A percentile compares a stretch with the other conserved stretches of the same genome.
phyloP scores from a whole-genome alignment of 2,329 filamentous ascomycete genomes.

The Chaetomiaceae sp. region DNA sequence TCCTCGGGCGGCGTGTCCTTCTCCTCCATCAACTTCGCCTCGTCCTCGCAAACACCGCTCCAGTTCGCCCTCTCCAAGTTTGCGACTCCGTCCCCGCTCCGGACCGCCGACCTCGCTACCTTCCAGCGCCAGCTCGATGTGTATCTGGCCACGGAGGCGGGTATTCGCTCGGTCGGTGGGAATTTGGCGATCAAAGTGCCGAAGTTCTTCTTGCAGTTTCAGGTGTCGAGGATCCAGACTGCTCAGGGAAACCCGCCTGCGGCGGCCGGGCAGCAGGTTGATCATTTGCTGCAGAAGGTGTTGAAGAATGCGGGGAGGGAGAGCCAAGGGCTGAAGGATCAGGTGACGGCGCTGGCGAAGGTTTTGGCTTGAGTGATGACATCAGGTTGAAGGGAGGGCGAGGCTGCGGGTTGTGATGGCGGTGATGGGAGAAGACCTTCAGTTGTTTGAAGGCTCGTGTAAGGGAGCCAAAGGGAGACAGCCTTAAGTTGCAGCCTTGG shows the following conservation, averaged over 20 bases:
- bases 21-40: slow-evolving; percentile 53
- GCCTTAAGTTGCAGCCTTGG: too few species aligned
- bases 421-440: too few species aligned
- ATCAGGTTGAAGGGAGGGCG: too few species aligned
- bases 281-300: slow-evolving; percentile 56
- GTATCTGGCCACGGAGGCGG: slow-evolving; percentile 57
- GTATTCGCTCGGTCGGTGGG: slow-evolving; percentile 50
- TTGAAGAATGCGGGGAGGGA: slow-evolving; percentile 50
- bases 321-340: slow-evolving; percentile 44
- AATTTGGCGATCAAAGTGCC: slow-evolving; percentile 55
- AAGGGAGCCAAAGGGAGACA: too few species aligned
- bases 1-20: slow-evolving; percentile 47
- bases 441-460: too few species aligned
- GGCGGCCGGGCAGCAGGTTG: slow-evolving; percentile 49
- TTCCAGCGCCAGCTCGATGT: slow-evolving; percentile 53
- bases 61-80: slow-evolving; percentile 52
- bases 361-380: slow-evolving; percentile 15
- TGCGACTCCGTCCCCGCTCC: slow-evolving; percentile 47
- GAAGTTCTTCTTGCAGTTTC: slow-evolving; percentile 59
- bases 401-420: too few species aligned
- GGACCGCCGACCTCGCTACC: slow-evolving; percentile 43
- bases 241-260: slow-evolving; percentile 53
- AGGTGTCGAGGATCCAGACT: slow-evolving; percentile 55
- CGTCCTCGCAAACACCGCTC: slow-evolving; percentile 44
- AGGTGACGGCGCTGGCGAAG: slow-evolving; percentile 43